Evolutionary conservation across 805 yeast genomes (phyloP), one percentile per base, ranked within the genome.

Genomic region (Debaryomyces castellii): DNA sequence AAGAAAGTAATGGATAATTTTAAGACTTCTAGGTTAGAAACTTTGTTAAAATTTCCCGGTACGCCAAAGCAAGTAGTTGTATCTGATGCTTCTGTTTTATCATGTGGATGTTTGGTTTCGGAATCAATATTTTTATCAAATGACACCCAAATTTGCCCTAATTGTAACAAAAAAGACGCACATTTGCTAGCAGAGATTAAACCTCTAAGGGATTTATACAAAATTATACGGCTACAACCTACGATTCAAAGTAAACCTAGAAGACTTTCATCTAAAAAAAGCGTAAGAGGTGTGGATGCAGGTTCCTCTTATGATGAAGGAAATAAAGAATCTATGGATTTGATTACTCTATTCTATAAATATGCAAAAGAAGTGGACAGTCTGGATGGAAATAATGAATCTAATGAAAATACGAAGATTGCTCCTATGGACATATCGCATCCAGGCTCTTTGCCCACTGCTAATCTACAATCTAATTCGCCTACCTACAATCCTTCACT

Each of bases 71-170:
- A 39, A 20, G 35, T 40, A 1, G 24, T 63, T 2, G 62, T 64
- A 5, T 22, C 57, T 2, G 77, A 72, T 50, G 61, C 68, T 4
- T 57, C 66, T 12, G 64, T 71, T 11, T 59, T 72, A n/a, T 54
- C 64, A 3, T 72, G 77, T 52, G 76, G 76, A 2, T 72, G 77
- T 51, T 53, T 72, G 23, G 65, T 59, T 2, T 67, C 74, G 2
- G 76, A 71, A 47, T 42, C 57, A 0, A 51, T 39, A 17, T 71
- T 70, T 43, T 17, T 33, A 23, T 39, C 48, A 14, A 32, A 35
- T 17, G 28, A 39, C 10, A 40, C 32, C 25, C 37, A 32, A 35
- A 24, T 22, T 1, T 70, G 75, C 43, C 64, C 64, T 4, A 53
- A 40, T 6, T 69, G 74, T 47, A 37, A 42, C 6, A 25, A 46